Evolutionary conservation across 495 filamentous ascomycete species (phyloP).

Genomic region (Neurospora pannonica): DNA sequence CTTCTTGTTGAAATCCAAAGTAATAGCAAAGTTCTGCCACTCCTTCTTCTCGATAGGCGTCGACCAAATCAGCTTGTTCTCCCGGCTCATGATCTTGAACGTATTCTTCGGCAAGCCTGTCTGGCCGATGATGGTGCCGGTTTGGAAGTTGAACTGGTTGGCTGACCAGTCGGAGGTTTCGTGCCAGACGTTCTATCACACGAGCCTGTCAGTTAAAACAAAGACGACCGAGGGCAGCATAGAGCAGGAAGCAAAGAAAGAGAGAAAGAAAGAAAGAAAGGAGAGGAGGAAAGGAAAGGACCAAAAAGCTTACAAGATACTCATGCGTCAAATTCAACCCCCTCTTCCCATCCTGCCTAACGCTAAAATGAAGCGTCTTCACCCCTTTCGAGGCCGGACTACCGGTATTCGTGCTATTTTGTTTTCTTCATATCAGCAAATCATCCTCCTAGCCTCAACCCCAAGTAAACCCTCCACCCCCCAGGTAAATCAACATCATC

Average conservation of each 20-base stretch:
- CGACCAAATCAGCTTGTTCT: conserved; percentile 40
- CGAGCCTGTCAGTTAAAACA: too few relatives aligned
- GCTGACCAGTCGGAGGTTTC: conserved; percentile 44
- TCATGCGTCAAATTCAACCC: conserved; percentile 46
- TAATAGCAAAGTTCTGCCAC: conserved; percentile 53
- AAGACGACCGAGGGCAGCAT: too few relatives aligned
- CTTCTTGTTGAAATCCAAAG: conserved; percentile 41
- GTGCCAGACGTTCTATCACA: conserved; percentile 40
- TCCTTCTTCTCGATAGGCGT: conserved; percentile 28
- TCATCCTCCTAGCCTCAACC: background rate
- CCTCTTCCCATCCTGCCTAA: conserved; percentile 36
- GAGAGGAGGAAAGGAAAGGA: background rate
- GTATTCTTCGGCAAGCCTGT: conserved; percentile 74
- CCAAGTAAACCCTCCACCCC: background rate
- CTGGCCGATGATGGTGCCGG: conserved; percentile 47
- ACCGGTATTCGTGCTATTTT: conserved; percentile 28
- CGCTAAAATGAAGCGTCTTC: conserved; percentile 46
- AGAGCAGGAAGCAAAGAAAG: too few relatives aligned
- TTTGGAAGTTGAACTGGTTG: conserved; percentile 49
- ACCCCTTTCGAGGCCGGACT: conserved; percentile 36
- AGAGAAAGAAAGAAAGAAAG: background rate
- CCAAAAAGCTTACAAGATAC: conserved; percentile 30
- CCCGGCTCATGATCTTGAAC: conserved; percentile 46
- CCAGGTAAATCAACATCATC: background rate
- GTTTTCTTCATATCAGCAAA: background rate